Base-by-base conservation (phyloP, 495 filamentous ascomycete genomes). In the Penicillium riverlandense region DNA sequence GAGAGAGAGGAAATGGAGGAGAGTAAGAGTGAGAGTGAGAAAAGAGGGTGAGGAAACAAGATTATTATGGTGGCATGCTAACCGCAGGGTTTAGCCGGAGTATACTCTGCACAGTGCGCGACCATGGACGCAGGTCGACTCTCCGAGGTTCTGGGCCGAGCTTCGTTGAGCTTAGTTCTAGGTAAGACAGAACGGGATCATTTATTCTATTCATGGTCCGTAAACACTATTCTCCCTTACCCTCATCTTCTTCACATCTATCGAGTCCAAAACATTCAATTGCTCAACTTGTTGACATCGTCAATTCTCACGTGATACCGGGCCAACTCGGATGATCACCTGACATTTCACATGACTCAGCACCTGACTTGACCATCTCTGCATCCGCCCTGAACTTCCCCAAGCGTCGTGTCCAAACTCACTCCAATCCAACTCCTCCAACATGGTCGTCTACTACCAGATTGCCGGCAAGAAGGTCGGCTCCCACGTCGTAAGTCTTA, bases 381-480 rank as follows among this genome's bases (percentile, higher is more conserved):
- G 54, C 62, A 57, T 58, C 57, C 55, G 55, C 60, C 46, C 57
- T 66, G 51, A 61, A 62, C 56, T 43, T 43, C 37, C 35, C 22
- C 22, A 22, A 22, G 3, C 22, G 22, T 22, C 22, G 22, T 22
- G 22, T 22, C 22, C 4, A 22, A 22, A 22, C 22, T 22, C 22
- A 52, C 49, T 38, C 49, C 45, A 57, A 59, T 55, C 66, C 50
- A 50, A 54, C 50, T 56, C 55, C 49, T 48, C 67, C 77, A 90
- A 72, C 52, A 97, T 97, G 91, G 88, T 90, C 62, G 76, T 72
- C 59, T 79, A 78, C 62, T 96, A 96, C 81, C 81, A 73, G 52
- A 74, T 96, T 61, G 75, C 84, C 70, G 92, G 91, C 76, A 84
- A 81, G 63, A 81, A 96, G 71, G 75, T 98, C 76, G 89, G 86